Evolutionary conservation across 2,329 filamentous ascomycete genomes (phyloP).

Genomic region (Monilinia aucupariae): DNA sequence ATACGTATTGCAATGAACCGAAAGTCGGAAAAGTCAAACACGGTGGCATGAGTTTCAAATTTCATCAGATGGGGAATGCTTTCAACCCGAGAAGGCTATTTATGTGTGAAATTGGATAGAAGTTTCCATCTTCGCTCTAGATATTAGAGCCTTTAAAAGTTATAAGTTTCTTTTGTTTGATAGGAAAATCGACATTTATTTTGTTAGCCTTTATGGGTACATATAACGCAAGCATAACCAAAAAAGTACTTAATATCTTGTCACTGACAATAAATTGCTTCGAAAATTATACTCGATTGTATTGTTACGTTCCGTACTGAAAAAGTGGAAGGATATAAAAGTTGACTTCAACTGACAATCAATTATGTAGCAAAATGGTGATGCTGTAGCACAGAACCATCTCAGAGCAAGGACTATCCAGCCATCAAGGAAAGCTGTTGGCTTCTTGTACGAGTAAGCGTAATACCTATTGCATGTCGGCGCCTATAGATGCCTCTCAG

Average conservation of each 20-base stretch:
- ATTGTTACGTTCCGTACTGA: not conserved
- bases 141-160: not conserved
- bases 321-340: not conserved
- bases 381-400: not conserved
- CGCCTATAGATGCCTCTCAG: not conserved
- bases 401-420: not conserved
- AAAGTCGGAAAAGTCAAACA: not conserved
- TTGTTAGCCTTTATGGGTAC: not conserved
- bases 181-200: not conserved
- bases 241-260: not conserved
- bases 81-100: not conserved
- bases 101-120: not conserved
- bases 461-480: not conserved
- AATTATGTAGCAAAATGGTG: not conserved
- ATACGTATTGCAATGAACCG: constrained; percentile 11
- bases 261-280: no score
- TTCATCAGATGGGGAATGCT: constrained; percentile 1
- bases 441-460: not conserved
- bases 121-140: no score
- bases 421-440: not conserved
- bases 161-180: not conserved
- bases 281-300: not conserved
- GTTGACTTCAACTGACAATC: not conserved
- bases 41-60: constrained; percentile 8
- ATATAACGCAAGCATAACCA: not conserved